Base-by-base conservation (phyloP, 108 stramenopile species). In the Craspedostauros australis region DNA sequence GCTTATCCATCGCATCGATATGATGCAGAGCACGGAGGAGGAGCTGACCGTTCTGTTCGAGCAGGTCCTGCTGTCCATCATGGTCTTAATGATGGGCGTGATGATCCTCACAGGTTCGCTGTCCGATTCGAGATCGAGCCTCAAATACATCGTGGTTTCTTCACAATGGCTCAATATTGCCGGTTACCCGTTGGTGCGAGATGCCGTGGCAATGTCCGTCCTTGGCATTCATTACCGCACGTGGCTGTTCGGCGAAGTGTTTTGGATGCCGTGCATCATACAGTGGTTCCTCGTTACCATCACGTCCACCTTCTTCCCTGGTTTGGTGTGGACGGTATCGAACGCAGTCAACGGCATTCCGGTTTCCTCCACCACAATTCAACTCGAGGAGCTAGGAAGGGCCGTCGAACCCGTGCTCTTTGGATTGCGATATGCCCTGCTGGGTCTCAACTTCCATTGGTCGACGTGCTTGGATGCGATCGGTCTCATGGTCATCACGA, bases 341-440 rank as follows among this genome's bases (percentile, higher is more conserved):
- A 48, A 59, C 36, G 38, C 29, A 12, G 31, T 54, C 37, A 34
- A 36, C 1, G 29, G 45, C 12, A 46, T 45, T 20, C 57, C 50
- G 4, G 3, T n/a, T n/a, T n/a, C 16, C 19, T 52, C 66, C 11
- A 31, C 57, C 2, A 5, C 37, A 16, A 39, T 28, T 39, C 19
- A 58, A 15, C 38, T 67, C 12, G 18, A 34, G 18, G 25, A 26
- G 21, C 24, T 49, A 49, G 57, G 57, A 18, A 20, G 66, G 43
- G 21, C 57, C 16, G 23, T 67, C n/a, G 54, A 59, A 34, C 53
- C 57, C 8, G 39, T 45, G 20, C 36, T 67, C 51, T 67, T 58
- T 28, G 66, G 54, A 8, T 40, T 67, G 29, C 32, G 57, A 53
- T 67, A 39, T 41, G 31, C 37, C 18, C 30, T 67, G 18, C 5